Conservation (phyloP, 2,329 filamentous ascomycete genomes). For the Colletotrichum tamarilloi region DNA sequence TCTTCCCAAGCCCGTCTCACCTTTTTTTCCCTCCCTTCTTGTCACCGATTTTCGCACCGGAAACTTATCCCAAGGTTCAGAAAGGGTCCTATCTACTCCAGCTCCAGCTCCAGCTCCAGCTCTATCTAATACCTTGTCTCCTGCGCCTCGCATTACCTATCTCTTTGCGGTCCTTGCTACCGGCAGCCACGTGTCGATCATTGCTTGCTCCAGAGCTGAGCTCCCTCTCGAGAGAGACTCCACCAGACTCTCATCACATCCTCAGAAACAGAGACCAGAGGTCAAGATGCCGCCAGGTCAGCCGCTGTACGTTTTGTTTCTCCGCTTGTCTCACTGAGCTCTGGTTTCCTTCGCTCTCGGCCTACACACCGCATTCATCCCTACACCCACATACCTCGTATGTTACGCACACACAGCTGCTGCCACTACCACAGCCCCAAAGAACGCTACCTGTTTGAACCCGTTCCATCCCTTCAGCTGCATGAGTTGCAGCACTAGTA, state of each 20-base stretch:
- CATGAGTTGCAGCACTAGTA: slow-evolving; percentile 26
- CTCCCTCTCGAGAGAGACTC: not conserved
- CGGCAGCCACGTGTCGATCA: slow-evolving; percentile 27
- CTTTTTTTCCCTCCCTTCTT: not conserved
- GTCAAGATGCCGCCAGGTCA: slow-evolving; percentile 28
- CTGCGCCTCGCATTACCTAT: not conserved
- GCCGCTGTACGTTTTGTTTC: slow-evolving; percentile 30
- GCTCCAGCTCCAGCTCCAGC: not conserved
- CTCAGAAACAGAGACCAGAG: not conserved
- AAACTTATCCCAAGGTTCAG: slow-evolving; percentile 24
- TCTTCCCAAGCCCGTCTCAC: not conserved
- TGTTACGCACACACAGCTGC: not conserved
- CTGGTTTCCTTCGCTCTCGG: not conserved
- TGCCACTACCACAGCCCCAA: not conserved
- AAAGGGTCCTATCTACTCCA: not conserved
- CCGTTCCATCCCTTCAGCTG: not conserved
- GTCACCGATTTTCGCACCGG: not conserved
- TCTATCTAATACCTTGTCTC: too few species aligned
- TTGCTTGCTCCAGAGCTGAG: not conserved
- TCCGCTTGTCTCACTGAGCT: slow-evolving; percentile 3
- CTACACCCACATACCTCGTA: not conserved
- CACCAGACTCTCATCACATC: not conserved
- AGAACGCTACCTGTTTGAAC: slow-evolving; percentile 12
- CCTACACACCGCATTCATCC: not conserved
- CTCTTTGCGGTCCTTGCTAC: not conserved